phyloP scores from a whole-genome alignment of 768 basidiomycete genomes.

The Leccinum olivaceopallidum region DNA sequence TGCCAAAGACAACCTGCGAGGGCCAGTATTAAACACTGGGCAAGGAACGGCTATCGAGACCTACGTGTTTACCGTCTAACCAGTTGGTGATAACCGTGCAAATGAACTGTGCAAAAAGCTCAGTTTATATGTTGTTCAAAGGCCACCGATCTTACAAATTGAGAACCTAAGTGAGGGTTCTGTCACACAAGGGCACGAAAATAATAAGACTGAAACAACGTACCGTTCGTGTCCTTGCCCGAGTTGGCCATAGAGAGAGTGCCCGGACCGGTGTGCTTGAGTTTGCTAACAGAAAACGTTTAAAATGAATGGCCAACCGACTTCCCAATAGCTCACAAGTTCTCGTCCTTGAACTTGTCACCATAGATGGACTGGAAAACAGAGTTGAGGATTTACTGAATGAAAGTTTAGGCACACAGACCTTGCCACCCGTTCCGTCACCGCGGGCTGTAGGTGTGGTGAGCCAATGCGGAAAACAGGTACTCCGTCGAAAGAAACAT shows the following conservation, averaged over 20 bases:
- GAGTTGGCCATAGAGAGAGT: conserved; percentile 94
- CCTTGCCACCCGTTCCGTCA: conserved; percentile 92
- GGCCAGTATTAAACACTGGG: conserved; percentile 3
- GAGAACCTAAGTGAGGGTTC: conserved; percentile 57
- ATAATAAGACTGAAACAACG: conserved; percentile 8
- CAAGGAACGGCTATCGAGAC: conserved; percentile 16
- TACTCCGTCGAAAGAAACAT: conserved; percentile 11
- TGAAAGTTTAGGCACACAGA: conserved; percentile 26
- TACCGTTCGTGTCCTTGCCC: conserved; percentile 90
- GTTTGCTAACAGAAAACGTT: conserved; percentile 61
- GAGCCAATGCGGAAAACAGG: conserved; percentile 16
- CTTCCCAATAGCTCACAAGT: conserved; percentile 63
- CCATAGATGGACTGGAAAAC: conserved; percentile 80
- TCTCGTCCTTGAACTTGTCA: conserved; percentile 90
- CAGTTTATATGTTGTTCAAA: neutral
- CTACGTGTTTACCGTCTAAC: conserved; percentile 88
- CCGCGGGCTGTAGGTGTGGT: conserved; percentile 57
- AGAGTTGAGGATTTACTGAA: conserved; percentile 5
- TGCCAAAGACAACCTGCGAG: conserved; percentile 85
- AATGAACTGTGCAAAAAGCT: conserved; percentile 68
- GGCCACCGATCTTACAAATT: conserved; percentile 62
- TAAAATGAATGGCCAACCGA: neutral
- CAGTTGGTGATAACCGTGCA: conserved; percentile 84
- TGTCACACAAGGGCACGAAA: neutral
- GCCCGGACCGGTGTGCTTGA: conserved; percentile 88